Evolutionary conservation across 2,329 filamentous ascomycete genomes (phyloP).

Genomic region (Aspergillus sp.): DNA sequence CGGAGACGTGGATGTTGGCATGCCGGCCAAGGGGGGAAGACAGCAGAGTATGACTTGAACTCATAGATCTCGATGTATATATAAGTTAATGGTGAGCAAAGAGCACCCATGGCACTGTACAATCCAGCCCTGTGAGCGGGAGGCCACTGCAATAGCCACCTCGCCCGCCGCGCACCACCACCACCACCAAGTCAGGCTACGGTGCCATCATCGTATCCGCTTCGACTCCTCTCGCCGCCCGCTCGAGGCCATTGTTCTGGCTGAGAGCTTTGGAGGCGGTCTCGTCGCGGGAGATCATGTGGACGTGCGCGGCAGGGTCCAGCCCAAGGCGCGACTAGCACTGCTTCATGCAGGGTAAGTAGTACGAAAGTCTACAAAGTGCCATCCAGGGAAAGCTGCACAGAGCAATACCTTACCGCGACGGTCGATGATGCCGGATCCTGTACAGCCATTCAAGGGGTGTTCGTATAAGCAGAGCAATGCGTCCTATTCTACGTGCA

Average conservation of each 20-base stretch:
- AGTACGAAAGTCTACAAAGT: constrained; percentile 2
- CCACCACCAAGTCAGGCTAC: not conserved
- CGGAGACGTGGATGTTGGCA: constrained; percentile 52
- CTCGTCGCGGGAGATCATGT: constrained; percentile 1
- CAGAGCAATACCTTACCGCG: not conserved
- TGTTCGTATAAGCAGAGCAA: not conserved
- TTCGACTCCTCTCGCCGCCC: not conserved
- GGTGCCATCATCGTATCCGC: not conserved
- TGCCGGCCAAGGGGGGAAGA: constrained; percentile 69
- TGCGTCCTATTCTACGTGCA: not conserved
- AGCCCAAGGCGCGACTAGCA: not conserved
- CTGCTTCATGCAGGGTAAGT: not conserved
- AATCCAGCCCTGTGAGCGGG: no score
- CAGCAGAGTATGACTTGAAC: no score
- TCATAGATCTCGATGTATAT: no score
- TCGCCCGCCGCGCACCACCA: no score
- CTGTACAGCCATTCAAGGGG: constrained; percentile 1
- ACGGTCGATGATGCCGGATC: not conserved
- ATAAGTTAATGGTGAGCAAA: no score
- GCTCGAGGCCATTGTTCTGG: not conserved
- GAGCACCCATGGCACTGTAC: no score
- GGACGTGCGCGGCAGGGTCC: not conserved
- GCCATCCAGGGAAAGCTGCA: not conserved
- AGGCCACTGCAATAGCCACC: no score
- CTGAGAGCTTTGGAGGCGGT: not conserved